Base-by-base conservation (phyloP, 2,329 filamentous ascomycete genomes). In the Paraphaeosphaeria minitans region DNA sequence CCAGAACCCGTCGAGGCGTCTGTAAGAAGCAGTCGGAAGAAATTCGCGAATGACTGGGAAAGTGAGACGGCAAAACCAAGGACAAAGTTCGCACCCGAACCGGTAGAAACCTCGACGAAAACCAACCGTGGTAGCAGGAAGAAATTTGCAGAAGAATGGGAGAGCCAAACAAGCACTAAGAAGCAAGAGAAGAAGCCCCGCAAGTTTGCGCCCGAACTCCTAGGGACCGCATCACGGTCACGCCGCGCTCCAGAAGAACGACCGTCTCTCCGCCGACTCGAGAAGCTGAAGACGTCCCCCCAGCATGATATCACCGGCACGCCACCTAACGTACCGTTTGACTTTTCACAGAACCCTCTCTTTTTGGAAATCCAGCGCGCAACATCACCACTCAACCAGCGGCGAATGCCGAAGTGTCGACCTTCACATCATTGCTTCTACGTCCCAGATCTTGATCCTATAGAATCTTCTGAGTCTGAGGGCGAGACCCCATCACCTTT, bases 181-280 rank as follows among this genome's bases (percentile, higher is more conserved):
- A 47, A 56, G 48, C 52, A 53, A 37, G 55, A 56, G 35, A 51
- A 56, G 49, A 59, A 31, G 53, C 42, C 48, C 71, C 56, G 82
- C 43, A 84, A 77, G 59, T 96, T 96, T 74, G 84, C 88, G 31
- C 92, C 92, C 13, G 89, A 94, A 69, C 81, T 96, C 56, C 88
- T 96, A 61, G 92, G 94, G 76, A 93, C 91, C 2, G 89, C 89
- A 4, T 86, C 87, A 67, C 84, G 92, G 54, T 87, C 87, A 35
- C 86, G 89, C 62, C 87, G 87, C 68, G 84, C 84, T 16, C 87
- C 87, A 21, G 89, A 92, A 66, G 76, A 82, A 0, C 83, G 82
- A 6, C 87, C 87, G 21, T 85, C 87, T 31, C 85, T 87, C 22
- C 82, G 82, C 55, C 86, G 85, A 12, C 84, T 84, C 58, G 87